Conservation (phyloP, 768 basidiomycete species). For the Trametes punicea region DNA sequence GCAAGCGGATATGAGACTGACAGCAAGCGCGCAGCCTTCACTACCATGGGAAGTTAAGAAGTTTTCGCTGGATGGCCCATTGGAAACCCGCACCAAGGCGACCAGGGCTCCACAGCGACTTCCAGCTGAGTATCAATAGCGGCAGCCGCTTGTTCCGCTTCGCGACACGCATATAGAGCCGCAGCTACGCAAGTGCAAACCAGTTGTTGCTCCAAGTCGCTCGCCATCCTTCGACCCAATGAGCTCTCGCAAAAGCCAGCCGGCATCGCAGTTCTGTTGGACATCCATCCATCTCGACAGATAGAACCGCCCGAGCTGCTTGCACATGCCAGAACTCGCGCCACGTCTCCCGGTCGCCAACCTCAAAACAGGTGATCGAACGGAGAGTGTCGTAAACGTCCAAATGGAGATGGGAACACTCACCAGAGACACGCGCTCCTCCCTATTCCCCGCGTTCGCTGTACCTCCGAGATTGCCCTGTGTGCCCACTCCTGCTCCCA, state of each 20-base stretch:
- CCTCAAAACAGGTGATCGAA: too few species aligned
- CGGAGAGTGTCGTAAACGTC: neutral
- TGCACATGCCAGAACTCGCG: neutral
- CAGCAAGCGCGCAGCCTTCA: neutral
- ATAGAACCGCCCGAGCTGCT: neutral
- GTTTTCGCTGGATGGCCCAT: neutral
- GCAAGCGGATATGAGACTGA: neutral
- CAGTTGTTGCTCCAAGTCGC: neutral
- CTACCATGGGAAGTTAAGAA: neutral
- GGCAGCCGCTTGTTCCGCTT: neutral
- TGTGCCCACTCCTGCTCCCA: slow-evolving; percentile 24
- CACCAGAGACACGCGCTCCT: slow-evolving; percentile 24
- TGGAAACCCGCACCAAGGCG: slow-evolving; percentile 11
- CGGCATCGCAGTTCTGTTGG: neutral
- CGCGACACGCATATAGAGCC: neutral
- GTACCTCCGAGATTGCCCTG: slow-evolving; percentile 10
- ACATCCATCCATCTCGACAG: slow-evolving; percentile 3
- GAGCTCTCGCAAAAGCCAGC: neutral
- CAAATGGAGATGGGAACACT: slow-evolving; percentile 9
- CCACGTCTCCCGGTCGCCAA: neutral
- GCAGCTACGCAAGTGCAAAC: neutral
- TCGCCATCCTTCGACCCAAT: neutral
- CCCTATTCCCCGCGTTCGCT: slow-evolving; percentile 17
- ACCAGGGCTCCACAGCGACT: slow-evolving; percentile 1
- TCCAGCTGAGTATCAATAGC: neutral